phyloP scores from a whole-genome alignment of 139 green algal species.

The Pleodorina starrii region DNA sequence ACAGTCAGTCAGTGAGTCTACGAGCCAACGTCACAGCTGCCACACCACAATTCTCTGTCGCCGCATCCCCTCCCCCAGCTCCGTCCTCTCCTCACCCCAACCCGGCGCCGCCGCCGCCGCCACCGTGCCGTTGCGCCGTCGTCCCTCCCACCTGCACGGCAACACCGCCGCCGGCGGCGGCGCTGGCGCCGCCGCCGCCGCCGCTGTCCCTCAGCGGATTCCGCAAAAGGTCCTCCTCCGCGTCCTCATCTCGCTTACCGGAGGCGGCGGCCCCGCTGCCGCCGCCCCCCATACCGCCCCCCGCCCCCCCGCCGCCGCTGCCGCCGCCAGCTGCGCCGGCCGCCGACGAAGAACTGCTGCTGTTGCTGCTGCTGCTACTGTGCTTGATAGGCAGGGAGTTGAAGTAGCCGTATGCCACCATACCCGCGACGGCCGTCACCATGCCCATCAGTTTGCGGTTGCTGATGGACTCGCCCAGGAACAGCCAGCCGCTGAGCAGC shows the following conservation, averaged over 20 bases:
- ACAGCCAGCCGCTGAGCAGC: constrained; percentile 83
- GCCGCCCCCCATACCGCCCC: neutral
- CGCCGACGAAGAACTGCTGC: neutral
- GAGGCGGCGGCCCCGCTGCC: neutral
- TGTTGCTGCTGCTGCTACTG: neutral
- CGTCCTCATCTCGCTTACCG: constrained; percentile 2
- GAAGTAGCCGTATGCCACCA: constrained; percentile 83
- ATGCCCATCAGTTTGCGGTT: constrained; percentile 80
- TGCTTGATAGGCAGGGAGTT: constrained; percentile 41
- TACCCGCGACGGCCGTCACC: constrained; percentile 82
- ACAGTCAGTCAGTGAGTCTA: no score
- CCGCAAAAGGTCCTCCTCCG: neutral
- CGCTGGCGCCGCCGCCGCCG: neutral
- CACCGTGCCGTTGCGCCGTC: neutral
- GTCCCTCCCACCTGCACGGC: neutral
- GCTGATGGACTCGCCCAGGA: constrained; percentile 80
- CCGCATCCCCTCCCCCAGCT: no score
- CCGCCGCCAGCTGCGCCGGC: neutral
- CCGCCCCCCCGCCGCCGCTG: neutral
- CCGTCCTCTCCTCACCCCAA: neutral
- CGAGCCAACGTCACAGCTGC: no score
- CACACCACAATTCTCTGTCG: no score
- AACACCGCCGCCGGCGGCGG: neutral
- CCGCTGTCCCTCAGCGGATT: neutral
- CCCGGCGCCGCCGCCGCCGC: neutral